These are phyloP conservation scores for Silene noctiflora DNA, from an alignment of 179 eudicot species.

Conservation along the genomic window DNA sequence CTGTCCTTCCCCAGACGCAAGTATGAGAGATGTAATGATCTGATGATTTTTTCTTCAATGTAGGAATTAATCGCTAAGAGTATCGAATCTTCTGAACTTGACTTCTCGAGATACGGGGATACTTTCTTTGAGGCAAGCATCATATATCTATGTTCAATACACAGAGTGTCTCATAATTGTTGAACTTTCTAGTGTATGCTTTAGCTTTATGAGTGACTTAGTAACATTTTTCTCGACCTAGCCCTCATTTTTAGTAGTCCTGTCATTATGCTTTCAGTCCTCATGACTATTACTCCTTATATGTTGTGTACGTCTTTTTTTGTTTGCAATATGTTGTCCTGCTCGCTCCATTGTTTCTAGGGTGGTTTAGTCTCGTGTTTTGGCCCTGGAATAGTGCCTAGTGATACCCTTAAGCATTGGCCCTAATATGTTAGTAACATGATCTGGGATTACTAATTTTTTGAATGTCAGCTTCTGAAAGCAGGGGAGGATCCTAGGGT, in stretches of 20 bases:
- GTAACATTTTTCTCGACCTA: neutral
- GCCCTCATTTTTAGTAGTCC: neutral
- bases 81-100: constrained; percentile 87
- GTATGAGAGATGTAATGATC: neutral
- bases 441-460: neutral
- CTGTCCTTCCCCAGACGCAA: neutral
- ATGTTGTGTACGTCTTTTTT: neutral
- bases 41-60: constrained; percentile 12
- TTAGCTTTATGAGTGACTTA: neutral
- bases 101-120: constrained; percentile 98
- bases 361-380: neutral
- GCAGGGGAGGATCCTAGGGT: too few species aligned
- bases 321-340: neutral
- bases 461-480: neutral
- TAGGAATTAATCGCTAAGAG: constrained; percentile 95
- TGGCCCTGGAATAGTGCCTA: neutral
- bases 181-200: neutral
- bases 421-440: neutral
- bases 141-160: neutral
- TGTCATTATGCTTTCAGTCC: neutral
- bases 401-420: neutral
- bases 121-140: constrained; percentile 89
- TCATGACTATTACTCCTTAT: neutral
- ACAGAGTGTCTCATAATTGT: neutral
- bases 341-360: neutral